Percentiles rank a stretch among this genome's conserved stretches.
These are phyloP conservation scores for Blepharisma undulans DNA, from an alignment of 169 alveolate species.

Conservation along the genomic window DNA sequence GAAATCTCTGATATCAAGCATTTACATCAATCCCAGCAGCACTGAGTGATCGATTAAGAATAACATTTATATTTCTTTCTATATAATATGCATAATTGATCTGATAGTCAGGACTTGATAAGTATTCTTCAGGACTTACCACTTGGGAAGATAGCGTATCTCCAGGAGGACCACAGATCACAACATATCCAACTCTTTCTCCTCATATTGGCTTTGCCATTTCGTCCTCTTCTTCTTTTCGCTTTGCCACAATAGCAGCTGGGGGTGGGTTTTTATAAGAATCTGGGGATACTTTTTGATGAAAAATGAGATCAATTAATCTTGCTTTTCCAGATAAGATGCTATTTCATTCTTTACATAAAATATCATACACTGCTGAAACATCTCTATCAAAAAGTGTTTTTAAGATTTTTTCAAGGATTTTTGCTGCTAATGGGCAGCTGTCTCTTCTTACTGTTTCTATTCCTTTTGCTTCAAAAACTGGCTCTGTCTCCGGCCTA, in stretches of 20 bases:
- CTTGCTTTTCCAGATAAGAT: constrained; percentile 94
- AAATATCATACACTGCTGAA: constrained; percentile 87
- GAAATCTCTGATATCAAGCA: neutral
- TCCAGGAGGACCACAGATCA: constrained; percentile 92
- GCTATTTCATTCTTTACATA: constrained; percentile 49
- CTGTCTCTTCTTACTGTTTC: constrained; percentile 98
- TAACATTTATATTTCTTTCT: neutral
- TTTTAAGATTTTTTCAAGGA: constrained; percentile 90
- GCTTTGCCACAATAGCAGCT: constrained; percentile 98
- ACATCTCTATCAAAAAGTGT: constrained; percentile 88
- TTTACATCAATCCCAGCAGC: constrained; percentile 2
- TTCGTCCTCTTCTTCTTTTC: constrained; percentile 92
- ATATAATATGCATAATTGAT: constrained; percentile 1
- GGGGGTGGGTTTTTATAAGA: constrained; percentile 94
- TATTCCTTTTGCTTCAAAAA: constrained; percentile 98
- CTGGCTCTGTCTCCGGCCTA: constrained; percentile 92
- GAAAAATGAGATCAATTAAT: constrained; percentile 94
- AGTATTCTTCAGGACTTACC: constrained; percentile 18
- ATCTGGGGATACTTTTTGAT: constrained; percentile 94
- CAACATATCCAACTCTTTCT: constrained; percentile 97
- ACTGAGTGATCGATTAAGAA: constrained; percentile 3
- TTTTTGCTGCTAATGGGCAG: constrained; percentile 94
- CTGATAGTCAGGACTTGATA: neutral
- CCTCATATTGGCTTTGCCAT: constrained; percentile 97
- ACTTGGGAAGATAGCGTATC: constrained; percentile 3